Percentiles rank a stretch among this genome's conserved stretches.
phyloP scores from a whole-genome alignment of 768 basidiomycete species.

The Boletus subcaerulescens region DNA sequence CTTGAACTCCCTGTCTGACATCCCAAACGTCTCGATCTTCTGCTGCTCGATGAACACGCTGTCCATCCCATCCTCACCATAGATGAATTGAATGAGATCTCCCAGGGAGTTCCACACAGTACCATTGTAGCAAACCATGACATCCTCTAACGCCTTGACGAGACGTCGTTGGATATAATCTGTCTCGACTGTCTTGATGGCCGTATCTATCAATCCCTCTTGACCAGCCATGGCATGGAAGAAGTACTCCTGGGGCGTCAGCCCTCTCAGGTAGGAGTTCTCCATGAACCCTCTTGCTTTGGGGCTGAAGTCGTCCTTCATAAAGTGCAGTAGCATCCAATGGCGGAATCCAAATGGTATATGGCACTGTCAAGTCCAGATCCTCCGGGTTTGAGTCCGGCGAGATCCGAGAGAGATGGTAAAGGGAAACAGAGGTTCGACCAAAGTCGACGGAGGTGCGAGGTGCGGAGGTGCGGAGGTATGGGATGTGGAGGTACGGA shows the following conservation, averaged over 20 bases:
- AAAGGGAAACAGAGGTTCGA: too few relatives aligned
- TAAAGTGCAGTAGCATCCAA: conserved; percentile 94
- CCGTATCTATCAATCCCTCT: too few relatives aligned
- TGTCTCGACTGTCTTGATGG: too few relatives aligned
- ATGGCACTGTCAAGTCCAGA: too few relatives aligned
- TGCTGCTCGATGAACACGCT: conserved; percentile 97
- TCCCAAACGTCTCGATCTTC: conserved; percentile 82
- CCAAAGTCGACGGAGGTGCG: too few relatives aligned
- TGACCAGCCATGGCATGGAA: too few relatives aligned
- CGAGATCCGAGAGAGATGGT: too few relatives aligned
- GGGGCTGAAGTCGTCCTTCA: conserved; percentile 97
- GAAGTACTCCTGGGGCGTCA: conserved; percentile 98
- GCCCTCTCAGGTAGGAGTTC: conserved; percentile 93
- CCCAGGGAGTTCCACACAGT: conserved; percentile 97
- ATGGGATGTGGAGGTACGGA: too few relatives aligned
- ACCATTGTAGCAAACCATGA: conserved; percentile 65
- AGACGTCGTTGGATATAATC: too few relatives aligned
- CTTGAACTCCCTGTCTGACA: conserved; percentile 82
- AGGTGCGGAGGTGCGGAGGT: too few relatives aligned
- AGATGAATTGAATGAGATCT: conserved; percentile 93
- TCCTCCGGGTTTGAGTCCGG: too few relatives aligned
- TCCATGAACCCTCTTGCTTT: conserved; percentile 98
- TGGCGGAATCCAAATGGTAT: conserved; percentile 98
- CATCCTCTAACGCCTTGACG: too few relatives aligned
- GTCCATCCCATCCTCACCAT: conserved; percentile 99